Base-by-base conservation (phyloP, 2,329 filamentous ascomycete species). In the Aureobasidium sp. region DNA sequence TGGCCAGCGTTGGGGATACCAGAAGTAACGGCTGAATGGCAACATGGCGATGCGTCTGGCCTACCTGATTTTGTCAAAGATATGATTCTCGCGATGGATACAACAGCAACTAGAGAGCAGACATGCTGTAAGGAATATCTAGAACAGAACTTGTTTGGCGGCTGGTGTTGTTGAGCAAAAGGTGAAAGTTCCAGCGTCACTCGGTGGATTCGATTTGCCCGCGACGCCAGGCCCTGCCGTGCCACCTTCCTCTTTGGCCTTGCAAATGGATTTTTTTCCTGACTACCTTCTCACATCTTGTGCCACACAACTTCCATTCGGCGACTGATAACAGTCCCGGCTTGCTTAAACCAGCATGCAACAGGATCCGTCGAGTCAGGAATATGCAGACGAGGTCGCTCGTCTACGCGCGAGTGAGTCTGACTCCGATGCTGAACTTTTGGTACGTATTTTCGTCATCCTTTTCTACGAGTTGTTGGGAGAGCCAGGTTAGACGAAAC, bases 321-420 rank as follows among this genome's bases (percentile, higher is more conserved):
- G 39, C 20, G 20, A 25, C 31, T 34, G 20, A 5, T 8, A 25
- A 37, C 12, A 39, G 15, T 29, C 25, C n/a, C 37, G 42, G 37
- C 22, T 41, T 55, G 36, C 3, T 44, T 22, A 11, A 1, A 17
- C 9, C 39, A 22, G 7, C 12, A 59, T 59, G 55, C 41, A 47
- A 4, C 29, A 59, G 44, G 55, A 59, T 39, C 55, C 55, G 15
- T 47, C 55, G 31, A 59, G 55, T 17, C 55, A 59, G 55, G 42
- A 27, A 11, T 59, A 59, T 42, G 55, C 55, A 17, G 55, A 59
- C 6, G 55, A 59, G 25, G 42, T 59, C 7, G 55, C 55, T 48
- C 55, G 55, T 29, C 34, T 59, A 8, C 55, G 55, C 20, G 55
- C 55, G 22, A 59, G 55, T 22, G 55, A 59, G 27, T 59, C 55